Conservation (phyloP, 352 stramenopile genomes). For the Phytophthora fragariaefolia region DNA sequence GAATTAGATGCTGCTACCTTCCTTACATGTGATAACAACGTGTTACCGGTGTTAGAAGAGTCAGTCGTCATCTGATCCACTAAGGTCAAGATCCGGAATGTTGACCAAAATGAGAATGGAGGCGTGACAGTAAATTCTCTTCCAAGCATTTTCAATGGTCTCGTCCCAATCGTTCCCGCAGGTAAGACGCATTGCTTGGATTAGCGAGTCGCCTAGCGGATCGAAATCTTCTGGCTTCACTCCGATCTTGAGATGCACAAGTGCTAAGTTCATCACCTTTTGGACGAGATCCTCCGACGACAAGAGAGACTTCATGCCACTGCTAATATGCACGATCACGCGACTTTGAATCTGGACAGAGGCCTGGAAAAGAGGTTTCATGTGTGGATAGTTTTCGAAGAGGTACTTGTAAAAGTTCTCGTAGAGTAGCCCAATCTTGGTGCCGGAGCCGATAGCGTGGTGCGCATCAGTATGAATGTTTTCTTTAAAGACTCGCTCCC, state of each 20-base stretch:
- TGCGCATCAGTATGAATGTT: conserved; percentile 68
- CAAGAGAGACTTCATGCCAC: conserved; percentile 67
- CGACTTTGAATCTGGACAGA: conserved; percentile 66
- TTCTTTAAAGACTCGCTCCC: conserved; percentile 72
- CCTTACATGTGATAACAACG: too few species aligned
- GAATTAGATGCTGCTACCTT: too few species aligned
- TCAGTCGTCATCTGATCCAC: conserved; percentile 46
- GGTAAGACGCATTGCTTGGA: conserved; percentile 65
- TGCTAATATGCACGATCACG: conserved; percentile 71
- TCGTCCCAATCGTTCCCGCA: conserved; percentile 57
- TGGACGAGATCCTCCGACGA: conserved; percentile 61
- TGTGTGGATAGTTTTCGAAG: conserved; percentile 62
- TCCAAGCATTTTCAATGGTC: conserved; percentile 57
- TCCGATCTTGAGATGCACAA: conserved; percentile 72
- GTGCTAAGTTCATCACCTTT: conserved; percentile 62
- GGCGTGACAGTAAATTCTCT: conserved; percentile 66
- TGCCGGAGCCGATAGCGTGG: conserved; percentile 47
- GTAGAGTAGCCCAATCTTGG: conserved; percentile 63
- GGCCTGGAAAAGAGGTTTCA: conserved; percentile 68
- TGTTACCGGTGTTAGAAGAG: too few species aligned
- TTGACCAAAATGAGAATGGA: conserved; percentile 72
- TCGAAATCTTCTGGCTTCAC: conserved; percentile 75
- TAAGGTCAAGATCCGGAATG: conserved; percentile 62
- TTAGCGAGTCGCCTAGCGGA: conserved; percentile 59
- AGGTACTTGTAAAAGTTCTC: conserved; percentile 74